Percentiles rank a stretch among this genome's conserved stretches.
Evolutionary conservation across 2,329 filamentous ascomycete species (phyloP).

Genomic region (Fusarium piperis): DNA sequence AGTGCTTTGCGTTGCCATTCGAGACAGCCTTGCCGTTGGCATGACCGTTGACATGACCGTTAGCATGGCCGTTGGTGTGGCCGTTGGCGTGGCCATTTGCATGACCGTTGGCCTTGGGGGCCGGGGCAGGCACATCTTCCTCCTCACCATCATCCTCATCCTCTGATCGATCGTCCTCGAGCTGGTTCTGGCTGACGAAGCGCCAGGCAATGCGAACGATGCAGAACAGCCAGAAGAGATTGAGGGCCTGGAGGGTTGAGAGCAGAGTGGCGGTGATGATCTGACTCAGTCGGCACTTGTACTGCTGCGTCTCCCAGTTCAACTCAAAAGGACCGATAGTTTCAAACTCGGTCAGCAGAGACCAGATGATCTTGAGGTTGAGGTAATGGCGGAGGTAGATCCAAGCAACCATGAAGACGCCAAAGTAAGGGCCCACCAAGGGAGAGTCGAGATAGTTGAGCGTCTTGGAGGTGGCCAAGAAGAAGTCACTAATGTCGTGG

Average conservation of each 20-base stretch:
- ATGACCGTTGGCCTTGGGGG: conserved; percentile 39
- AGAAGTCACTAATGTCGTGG: conserved; percentile 94
- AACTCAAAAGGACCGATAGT: conserved; percentile 79
- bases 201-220: conserved; percentile 80
- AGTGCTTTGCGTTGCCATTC: conserved; percentile 27
- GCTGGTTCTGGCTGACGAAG: conserved; percentile 69
- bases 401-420: conserved; percentile 83
- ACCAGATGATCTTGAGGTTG: conserved; percentile 80
- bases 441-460: conserved; percentile 88
- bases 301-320: conserved; percentile 80
- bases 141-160: conserved; percentile 59
- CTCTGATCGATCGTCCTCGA: conserved; percentile 78
- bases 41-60: conserved; percentile 23
- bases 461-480: conserved; percentile 90
- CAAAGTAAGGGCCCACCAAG: conserved; percentile 86
- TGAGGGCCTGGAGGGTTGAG: conserved; percentile 75
- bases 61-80: conserved; percentile 16
- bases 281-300: conserved; percentile 78
- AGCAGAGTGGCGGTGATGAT: conserved; percentile 74
- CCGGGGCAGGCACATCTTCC: conserved; percentile 53
- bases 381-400: conserved; percentile 89
- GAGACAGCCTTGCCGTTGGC: conserved; percentile 25
- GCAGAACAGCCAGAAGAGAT: conserved; percentile 84
- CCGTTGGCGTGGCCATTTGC: conserved; percentile 25
- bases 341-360: conserved; percentile 78